Conservation (phyloP, 2,329 filamentous ascomycete genomes). For the Aspergillus sclerotialis region DNA sequence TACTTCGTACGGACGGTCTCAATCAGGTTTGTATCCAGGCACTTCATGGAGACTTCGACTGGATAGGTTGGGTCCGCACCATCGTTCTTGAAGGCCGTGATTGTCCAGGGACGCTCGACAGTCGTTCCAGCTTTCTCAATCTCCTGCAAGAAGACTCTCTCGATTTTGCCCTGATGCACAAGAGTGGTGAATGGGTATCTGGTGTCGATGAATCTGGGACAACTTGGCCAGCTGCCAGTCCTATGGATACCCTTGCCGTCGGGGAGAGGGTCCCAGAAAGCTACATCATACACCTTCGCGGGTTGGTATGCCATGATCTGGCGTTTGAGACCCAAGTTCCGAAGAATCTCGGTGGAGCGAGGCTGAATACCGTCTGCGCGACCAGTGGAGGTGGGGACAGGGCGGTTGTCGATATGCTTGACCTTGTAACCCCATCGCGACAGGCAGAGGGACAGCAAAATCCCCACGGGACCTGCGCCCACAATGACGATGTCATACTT, state of each 20-base stretch:
- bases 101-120: slow-evolving; percentile 56
- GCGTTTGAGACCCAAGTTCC: slow-evolving; percentile 84
- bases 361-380: slow-evolving; percentile 90
- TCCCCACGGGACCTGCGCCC: slow-evolving; percentile 80
- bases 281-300: slow-evolving; percentile 71
- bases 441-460: slow-evolving; percentile 80
- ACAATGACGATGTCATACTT: slow-evolving; percentile 70
- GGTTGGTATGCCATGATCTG: slow-evolving; percentile 82
- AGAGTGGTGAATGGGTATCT: slow-evolving; percentile 58
- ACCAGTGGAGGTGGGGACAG: slow-evolving; percentile 76
- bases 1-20: slow-evolving; percentile 62
- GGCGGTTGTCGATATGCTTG: slow-evolving; percentile 87
- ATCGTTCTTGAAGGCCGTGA: slow-evolving; percentile 55
- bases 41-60: slow-evolving; percentile 69
- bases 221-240: slow-evolving; percentile 73
- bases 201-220: slow-evolving; percentile 70
- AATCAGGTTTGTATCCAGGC: slow-evolving; percentile 63
- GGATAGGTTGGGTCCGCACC: slow-evolving; percentile 63
- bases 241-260: slow-evolving; percentile 49
- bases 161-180: slow-evolving; percentile 56
- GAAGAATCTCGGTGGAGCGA: slow-evolving; percentile 75
- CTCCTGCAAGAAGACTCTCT: slow-evolving; percentile 56
- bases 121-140: slow-evolving; percentile 51
- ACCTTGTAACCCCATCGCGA: slow-evolving; percentile 91
- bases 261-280: slow-evolving; percentile 56